phyloP scores from a whole-genome alignment of 306 rosid genomes.

The Ormosia emarginata region DNA sequence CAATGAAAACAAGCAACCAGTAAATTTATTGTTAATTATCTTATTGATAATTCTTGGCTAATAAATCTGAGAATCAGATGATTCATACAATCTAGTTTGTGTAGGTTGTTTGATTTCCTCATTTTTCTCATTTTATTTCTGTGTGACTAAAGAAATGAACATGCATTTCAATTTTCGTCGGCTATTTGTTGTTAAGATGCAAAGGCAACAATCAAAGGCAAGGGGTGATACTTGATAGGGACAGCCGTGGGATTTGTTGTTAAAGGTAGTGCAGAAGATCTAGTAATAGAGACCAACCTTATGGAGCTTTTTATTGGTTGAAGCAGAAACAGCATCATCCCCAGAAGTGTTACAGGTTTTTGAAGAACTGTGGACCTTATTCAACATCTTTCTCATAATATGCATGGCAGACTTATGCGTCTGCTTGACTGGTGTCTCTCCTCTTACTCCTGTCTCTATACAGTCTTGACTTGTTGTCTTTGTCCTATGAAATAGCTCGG shows the following conservation, averaged over 20 bases:
- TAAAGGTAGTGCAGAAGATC: constrained; percentile 18
- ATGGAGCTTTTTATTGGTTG: constrained; percentile 56
- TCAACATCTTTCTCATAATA: constrained; percentile 61
- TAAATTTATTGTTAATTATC: not conserved
- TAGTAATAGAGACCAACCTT: constrained; percentile 60
- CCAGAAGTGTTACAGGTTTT: constrained; percentile 29
- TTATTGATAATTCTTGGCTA: not conserved
- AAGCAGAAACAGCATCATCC: constrained; percentile 37
- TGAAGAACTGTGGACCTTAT: constrained; percentile 46
- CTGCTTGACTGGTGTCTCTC: constrained; percentile 39
- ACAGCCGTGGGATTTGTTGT: constrained; percentile 11
- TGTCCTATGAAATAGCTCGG: constrained; percentile 64
- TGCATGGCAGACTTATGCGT: constrained; percentile 48
- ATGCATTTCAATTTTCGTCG: not conserved
- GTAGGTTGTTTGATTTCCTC: not conserved
- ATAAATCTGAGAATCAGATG: constrained; percentile 3
- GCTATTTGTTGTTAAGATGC: constrained; percentile 1
- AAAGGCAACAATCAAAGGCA: constrained; percentile 1
- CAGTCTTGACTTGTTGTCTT: constrained; percentile 37
- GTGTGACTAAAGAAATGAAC: not conserved
- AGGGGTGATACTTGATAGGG: not conserved
- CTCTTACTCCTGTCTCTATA: constrained; percentile 28
- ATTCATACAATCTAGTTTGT: not conserved
- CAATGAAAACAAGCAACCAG: not conserved
- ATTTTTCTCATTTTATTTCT: not conserved